These are phyloP conservation scores for Kingdonia uniflora DNA, from an alignment of 164 flowering plant species.

Conservation along the genomic window DNA sequence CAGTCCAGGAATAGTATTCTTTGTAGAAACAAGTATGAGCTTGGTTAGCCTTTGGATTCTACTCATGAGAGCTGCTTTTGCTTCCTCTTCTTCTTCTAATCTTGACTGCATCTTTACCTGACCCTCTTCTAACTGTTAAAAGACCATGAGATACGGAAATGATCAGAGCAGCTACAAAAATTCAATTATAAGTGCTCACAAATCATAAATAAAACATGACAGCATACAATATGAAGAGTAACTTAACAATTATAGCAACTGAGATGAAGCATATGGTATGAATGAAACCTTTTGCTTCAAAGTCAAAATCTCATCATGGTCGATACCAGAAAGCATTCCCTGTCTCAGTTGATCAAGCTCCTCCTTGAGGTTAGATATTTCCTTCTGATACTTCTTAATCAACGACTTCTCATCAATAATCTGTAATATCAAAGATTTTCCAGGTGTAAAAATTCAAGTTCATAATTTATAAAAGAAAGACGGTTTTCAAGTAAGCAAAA, in stretches of 20 bases:
- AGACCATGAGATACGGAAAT: too few species aligned
- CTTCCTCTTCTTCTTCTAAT: slow-evolving; percentile 98
- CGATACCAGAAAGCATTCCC: slow-evolving; percentile 78
- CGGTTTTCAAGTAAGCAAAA: not conserved
- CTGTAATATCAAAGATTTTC: slow-evolving; percentile 27
- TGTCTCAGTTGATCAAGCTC: slow-evolving; percentile 88
- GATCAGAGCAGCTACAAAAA: too few species aligned
- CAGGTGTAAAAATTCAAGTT: not conserved
- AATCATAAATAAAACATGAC: too few species aligned
- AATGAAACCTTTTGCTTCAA: slow-evolving; percentile 71
- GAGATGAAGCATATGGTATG: not conserved
- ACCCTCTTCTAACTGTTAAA: slow-evolving; percentile 83
- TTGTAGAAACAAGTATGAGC: slow-evolving; percentile 93
- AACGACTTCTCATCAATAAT: slow-evolving; percentile 96
- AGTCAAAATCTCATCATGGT: slow-evolving; percentile 75
- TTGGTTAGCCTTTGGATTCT: slow-evolving; percentile 95
- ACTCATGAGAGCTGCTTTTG: slow-evolving; percentile 96
- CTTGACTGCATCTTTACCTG: slow-evolving; percentile 98
- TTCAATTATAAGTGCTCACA: too few species aligned
- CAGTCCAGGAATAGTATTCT: slow-evolving; percentile 70
- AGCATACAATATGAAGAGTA: too few species aligned
- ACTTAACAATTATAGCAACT: too few species aligned
- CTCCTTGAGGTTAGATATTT: slow-evolving; percentile 68
- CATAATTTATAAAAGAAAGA: not conserved
- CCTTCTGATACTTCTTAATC: slow-evolving; percentile 95